Evolutionary conservation across 2,329 filamentous ascomycete genomes (phyloP).

Genomic region (Pyricularia grisea): DNA sequence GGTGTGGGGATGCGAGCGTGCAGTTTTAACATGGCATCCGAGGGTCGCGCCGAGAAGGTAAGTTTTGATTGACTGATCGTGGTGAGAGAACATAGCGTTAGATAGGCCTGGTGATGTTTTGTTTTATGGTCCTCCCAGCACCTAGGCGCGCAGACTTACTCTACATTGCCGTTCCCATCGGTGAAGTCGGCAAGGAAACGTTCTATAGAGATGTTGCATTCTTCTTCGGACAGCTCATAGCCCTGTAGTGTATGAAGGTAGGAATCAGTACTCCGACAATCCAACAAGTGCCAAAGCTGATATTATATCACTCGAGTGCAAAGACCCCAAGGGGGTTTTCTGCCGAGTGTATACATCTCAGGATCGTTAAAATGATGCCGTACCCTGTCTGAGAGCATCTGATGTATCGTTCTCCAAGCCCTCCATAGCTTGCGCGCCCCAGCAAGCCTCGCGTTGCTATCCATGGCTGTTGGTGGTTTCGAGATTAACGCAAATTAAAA

Average conservation of each 20-base stretch:
- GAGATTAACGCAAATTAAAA: constrained; percentile 18
- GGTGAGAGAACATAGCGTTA: constrained; percentile 1
- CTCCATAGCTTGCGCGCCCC: constrained; percentile 71
- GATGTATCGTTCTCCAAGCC: constrained; percentile 84
- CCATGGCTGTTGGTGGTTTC: background rate
- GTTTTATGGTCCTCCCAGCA: background rate
- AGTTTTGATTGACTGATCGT: constrained; percentile 64
- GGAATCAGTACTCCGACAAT: background rate
- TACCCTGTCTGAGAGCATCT: constrained; percentile 91
- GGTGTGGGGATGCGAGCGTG: constrained; percentile 65
- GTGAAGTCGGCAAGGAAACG: constrained; percentile 67
- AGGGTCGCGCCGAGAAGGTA: constrained; percentile 80
- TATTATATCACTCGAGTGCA: background rate
- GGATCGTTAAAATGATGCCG: constrained; percentile 19
- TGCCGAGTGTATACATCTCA: background rate
- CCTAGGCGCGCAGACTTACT: constrained; percentile 43
- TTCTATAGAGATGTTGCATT: constrained; percentile 79
- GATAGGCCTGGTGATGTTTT: background rate
- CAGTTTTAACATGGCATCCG: constrained; percentile 73
- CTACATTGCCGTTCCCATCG: constrained; percentile 61
- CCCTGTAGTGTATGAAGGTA: constrained; percentile 47
- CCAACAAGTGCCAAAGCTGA: background rate
- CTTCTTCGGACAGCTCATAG: constrained; percentile 83
- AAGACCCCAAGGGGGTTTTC: background rate
- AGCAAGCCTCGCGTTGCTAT: constrained; percentile 31